Percentiles rank a stretch among this genome's conserved stretches.
These are phyloP conservation scores for Coemansia sp. DNA, from an alignment of 192 early-diverging fungal species.

Conservation along the genomic window DNA sequence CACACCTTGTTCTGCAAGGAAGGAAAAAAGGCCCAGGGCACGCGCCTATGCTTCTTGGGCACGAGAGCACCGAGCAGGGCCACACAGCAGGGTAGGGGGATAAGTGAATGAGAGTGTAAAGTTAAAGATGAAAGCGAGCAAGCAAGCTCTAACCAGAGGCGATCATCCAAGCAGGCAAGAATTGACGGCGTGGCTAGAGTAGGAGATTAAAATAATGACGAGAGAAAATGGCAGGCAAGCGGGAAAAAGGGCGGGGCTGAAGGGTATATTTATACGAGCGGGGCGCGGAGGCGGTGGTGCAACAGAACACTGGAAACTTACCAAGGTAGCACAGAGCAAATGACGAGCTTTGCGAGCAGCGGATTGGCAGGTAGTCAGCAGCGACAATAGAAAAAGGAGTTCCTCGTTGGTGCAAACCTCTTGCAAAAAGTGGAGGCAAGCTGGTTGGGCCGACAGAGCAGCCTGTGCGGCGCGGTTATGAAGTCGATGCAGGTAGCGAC, in stretches of 20 bases:
- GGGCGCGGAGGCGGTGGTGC: background rate
- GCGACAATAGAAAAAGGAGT: background rate
- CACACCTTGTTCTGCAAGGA: background rate
- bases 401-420: background rate
- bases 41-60: background rate
- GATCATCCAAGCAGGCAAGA: background rate
- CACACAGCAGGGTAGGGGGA: background rate
- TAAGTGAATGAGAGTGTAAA: background rate
- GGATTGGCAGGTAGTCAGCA: conserved; percentile 6
- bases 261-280: background rate
- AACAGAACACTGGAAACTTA: background rate
- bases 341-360: background rate
- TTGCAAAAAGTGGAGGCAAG: background rate
- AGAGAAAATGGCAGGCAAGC: background rate
- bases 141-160: conserved; percentile 5
- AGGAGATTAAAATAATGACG: conserved; percentile 2
- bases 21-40: background rate
- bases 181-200: background rate
- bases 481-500: conserved; percentile 7
- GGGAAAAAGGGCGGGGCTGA: background rate
- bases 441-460: background rate
- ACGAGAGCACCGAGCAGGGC: background rate
- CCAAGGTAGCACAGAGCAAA: background rate
- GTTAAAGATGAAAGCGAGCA: background rate
- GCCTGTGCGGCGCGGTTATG: background rate